Percentiles rank a stretch among this genome's conserved stretches.
Conservation (phyloP, 768 basidiomycete genomes). For the Mycena olivaceomarginata region DNA sequence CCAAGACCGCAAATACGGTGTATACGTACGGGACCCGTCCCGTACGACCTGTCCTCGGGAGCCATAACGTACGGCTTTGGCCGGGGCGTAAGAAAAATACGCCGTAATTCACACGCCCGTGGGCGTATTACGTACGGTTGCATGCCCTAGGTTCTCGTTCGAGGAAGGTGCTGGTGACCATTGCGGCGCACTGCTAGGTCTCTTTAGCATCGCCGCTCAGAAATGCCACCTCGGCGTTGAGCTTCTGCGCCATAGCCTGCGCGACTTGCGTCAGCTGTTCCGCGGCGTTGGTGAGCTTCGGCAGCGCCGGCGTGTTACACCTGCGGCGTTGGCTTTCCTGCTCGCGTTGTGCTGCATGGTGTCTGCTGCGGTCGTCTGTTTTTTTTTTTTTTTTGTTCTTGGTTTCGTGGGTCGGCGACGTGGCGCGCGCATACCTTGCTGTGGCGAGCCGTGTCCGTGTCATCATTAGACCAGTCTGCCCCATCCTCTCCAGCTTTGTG, state of each 20-base stretch:
- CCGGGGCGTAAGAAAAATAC: no score
- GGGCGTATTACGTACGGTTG: no score
- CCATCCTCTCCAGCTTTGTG: not conserved
- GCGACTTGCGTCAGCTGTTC: not conserved
- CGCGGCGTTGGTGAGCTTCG: not conserved
- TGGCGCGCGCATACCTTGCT: not conserved
- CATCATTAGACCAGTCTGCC: no score
- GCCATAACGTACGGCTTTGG: no score
- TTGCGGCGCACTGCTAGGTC: not conserved
- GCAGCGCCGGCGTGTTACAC: slow-evolving; percentile 5
- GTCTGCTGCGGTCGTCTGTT: not conserved
- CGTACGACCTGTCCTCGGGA: no score
- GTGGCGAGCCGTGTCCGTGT: no score
- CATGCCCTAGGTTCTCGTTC: slow-evolving; percentile 8
- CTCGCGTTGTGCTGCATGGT: no score
- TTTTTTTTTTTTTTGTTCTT: not conserved
- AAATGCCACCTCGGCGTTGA: slow-evolving; percentile 2
- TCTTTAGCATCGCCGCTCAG: slow-evolving; percentile 2
- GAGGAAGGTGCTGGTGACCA: not conserved
- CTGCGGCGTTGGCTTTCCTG: no score
- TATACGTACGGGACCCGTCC: no score
- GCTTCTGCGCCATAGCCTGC: slow-evolving; percentile 8
- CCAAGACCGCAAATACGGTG: no score
- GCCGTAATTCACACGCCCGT: no score
- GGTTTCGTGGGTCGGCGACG: not conserved